Evolutionary conservation across 129 eudicot genomes (phyloP).

Genomic region (Saposhnikovia divaricata): DNA sequence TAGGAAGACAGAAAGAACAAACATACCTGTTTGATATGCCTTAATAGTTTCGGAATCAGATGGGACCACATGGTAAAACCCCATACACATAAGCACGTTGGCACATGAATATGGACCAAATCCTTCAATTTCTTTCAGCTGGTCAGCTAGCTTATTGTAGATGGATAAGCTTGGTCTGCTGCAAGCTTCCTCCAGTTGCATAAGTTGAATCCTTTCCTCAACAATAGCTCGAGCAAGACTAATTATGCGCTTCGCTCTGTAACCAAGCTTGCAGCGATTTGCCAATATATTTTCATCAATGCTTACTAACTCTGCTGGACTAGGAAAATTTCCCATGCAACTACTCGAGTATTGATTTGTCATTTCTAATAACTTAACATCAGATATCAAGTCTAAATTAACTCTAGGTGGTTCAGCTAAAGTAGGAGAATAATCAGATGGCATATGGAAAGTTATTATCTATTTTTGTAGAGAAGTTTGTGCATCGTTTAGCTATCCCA

Average conservation of each 20-base stretch:
- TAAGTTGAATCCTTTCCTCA: conserved; percentile 56
- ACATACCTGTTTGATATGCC: conserved; percentile 81
- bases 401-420: conserved; percentile 3
- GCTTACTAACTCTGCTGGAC: conserved; percentile 56
- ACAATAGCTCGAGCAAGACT: conserved; percentile 59
- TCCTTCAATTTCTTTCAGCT: conserved; percentile 62
- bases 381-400: conserved; percentile 3
- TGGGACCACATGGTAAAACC: conserved; percentile 81
- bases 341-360: conserved; percentile 4
- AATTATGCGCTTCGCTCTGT: conserved; percentile 76
- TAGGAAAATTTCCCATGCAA: conserved; percentile 60
- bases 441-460: conserved; percentile 7
- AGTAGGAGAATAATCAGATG: conserved; percentile 12
- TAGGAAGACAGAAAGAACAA: conserved; percentile 3
- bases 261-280: conserved; percentile 76
- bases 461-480: background rate
- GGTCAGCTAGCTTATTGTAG: conserved; percentile 44
- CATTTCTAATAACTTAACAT: conserved; percentile 16
- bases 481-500: background rate
- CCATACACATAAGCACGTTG: conserved; percentile 94
- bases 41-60: conserved; percentile 84
- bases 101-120: conserved; percentile 86
- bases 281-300: conserved; percentile 53
- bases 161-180: conserved; percentile 40
- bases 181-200: conserved; percentile 48